Evolutionary conservation across 495 filamentous ascomycete species (phyloP), one percentile per base, ranked within the genome.

Genomic region (Neurospora sp.): DNA sequence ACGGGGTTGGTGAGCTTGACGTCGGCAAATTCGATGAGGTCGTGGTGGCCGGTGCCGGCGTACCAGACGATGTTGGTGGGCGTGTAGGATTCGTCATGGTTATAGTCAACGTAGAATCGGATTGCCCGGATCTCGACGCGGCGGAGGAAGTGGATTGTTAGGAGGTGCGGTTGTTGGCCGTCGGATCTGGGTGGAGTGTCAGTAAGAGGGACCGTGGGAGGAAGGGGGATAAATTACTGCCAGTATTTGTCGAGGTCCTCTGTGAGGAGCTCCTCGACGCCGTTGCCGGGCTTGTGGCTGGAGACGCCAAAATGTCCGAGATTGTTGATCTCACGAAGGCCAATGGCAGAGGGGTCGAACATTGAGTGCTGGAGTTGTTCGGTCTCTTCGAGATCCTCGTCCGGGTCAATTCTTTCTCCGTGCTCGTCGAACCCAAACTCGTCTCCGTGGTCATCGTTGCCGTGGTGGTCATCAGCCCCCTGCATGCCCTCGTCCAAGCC

Each of bases 71-170:
- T 94, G 75, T 93, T 91, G 1, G 94, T 98, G 3, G 96, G 96
- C n/a, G 96, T 99, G 82, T 99, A 99, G 40, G 90, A 93, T 83
- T 99, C 96, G 82, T 99, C 96, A 20, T 91, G 85, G 69, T 91
- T 89, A 79, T 95, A 97, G 82, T 98, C 93, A 40, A 98, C 89
- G 76, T 92, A 96, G 39, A 99, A 89, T 16, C 95, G 87, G 39
- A 99, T 90, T 18, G 88, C 87, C 7, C 92, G 90, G 70, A 99
- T 92, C 69, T 90, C 90, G 68, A 98, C 96, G 9, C 94, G 86
- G 78, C 97, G 96, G 83, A 96, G 91, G 82, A 99, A 99, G 81
- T 98, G 95, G 20, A 97, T 90, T 42, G 92, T 97, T 35, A 99
- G 87, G n/a, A 89, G 88, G 75, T 99, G 96, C 16, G 96, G 96